Percentiles rank a stretch among this genome's conserved stretches.
Conservation (phyloP, 129 eudicot genomes). For the Ambrosia trifida region DNA sequence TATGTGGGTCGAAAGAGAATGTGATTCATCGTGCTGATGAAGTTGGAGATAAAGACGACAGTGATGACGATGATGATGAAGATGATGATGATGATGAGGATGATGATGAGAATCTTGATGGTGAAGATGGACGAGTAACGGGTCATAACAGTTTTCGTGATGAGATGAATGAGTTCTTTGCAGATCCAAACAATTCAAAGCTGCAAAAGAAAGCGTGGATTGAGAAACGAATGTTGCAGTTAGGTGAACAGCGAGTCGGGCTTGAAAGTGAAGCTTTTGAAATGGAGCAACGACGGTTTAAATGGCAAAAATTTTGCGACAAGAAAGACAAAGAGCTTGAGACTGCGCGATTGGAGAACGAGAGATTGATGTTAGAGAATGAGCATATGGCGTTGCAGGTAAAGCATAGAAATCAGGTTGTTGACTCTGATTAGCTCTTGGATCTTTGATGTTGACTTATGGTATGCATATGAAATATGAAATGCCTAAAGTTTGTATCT, state of each 20-base stretch:
- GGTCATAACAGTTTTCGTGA: conserved; percentile 29
- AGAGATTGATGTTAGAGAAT: conserved; percentile 62
- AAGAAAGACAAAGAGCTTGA: conserved; percentile 62
- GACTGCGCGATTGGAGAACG: conserved; percentile 55
- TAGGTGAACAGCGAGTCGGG: conserved; percentile 42
- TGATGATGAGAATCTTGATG: conserved; percentile 18
- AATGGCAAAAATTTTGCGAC: conserved; percentile 68
- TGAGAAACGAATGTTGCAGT: conserved; percentile 38
- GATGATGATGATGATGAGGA: conserved; percentile 19
- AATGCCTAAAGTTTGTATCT: conserved; percentile 12
- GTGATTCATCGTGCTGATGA: conserved; percentile 33
- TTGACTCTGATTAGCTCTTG: conserved; percentile 26
- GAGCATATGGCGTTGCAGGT: conserved; percentile 57
- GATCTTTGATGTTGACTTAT: background rate
- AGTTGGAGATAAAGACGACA: conserved; percentile 37
- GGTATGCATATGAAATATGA: conserved; percentile 1
- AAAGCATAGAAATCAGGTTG: conserved; percentile 39
- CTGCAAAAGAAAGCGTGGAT: conserved; percentile 49
- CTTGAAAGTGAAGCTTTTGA: conserved; percentile 55
- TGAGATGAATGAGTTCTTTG: conserved; percentile 48
- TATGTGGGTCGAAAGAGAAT: conserved; percentile 35
- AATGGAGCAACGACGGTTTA: conserved; percentile 55
- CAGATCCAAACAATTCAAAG: conserved; percentile 42
- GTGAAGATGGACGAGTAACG: conserved; percentile 9
- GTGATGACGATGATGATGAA: conserved; percentile 27